Base-by-base conservation (phyloP, 148 eudicot genomes). In the Limonium bicolor region DNA sequence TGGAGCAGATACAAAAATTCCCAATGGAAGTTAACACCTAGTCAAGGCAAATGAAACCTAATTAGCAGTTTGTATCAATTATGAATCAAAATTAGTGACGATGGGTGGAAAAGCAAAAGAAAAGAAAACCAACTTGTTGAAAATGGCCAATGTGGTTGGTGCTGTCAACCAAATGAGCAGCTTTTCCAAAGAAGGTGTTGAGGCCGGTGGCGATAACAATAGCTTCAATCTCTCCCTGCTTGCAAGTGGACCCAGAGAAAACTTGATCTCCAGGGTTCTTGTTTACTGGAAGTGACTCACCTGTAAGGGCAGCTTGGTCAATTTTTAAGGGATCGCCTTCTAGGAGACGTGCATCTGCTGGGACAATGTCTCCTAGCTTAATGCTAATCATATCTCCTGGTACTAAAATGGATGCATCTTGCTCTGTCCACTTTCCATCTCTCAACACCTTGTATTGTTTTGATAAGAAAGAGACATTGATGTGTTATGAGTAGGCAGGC, bases 281-380 rank as follows among this genome's bases (percentile, higher is more conserved):
- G 26, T 80, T 74, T n/a, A 67, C 80, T 0, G 94, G 80, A 6
- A 82, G 50, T 29, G 86, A 82, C 44, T 82, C 94, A 8, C 94
- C 94, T 0, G 94, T 82, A 2, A 82, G 77, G 32, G 86, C 94
- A 7, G 94, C 74, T 38, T 78, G 86, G 36, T 82, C 94, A 24
- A 82, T 66, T 68, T 82, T 82, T 4, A 82, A 55, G 11, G 94
- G 77, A 53, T 78, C 86, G 0, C 86, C 93, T 54, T 82, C 74
- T 8, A 82, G 39, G 17, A 82, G 77, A 14, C 94, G 86, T 24
- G 86, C 82, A 48, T 82, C 94, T 8, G 94, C 94, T 6, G 94
- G 94, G 44, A 82, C 56, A 8, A 82, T 78, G 22, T 82, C 94
- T 28, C 94, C 94, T n/a, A 82, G 39, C 53, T 82, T 82, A 6